phyloP scores from a whole-genome alignment of 176 grass and related monocot species.

The Aegilops bicornis region DNA sequence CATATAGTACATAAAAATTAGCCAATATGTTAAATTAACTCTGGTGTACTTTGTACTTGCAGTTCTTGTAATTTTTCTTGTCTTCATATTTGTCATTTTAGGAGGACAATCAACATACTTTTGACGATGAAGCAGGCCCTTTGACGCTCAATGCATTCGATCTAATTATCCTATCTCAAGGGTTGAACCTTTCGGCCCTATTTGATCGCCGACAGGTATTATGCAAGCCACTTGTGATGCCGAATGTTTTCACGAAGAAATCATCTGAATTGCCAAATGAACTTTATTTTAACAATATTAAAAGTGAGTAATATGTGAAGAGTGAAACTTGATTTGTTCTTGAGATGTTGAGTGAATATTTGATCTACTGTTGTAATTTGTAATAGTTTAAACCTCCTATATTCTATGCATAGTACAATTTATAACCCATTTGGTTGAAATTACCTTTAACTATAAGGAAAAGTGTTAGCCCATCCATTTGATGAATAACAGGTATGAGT shows the following conservation, averaged over 20 bases:
- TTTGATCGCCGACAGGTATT: slow-evolving; percentile 88
- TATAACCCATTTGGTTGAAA: background rate
- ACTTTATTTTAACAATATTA: slow-evolving; percentile 28
- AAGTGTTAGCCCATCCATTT: slow-evolving; percentile 21
- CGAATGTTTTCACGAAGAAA: background rate
- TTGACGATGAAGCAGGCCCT: slow-evolving; percentile 69
- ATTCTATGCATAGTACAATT: background rate
- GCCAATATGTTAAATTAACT: slow-evolving; percentile 1
- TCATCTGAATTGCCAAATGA: background rate
- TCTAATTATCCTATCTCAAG: slow-evolving; percentile 89
- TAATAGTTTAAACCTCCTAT: slow-evolving; percentile 1
- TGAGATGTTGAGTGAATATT: background rate
- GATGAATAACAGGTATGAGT: background rate
- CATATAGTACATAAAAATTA: background rate
- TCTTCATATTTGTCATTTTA: slow-evolving; percentile 41
- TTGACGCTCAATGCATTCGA: slow-evolving; percentile 97
- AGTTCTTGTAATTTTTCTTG: background rate
- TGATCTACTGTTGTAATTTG: background rate
- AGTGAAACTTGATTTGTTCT: background rate
- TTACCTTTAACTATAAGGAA: slow-evolving; percentile 2
- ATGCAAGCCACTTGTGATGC: slow-evolving; percentile 9
- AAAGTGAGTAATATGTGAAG: background rate
- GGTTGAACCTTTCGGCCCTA: slow-evolving; percentile 80
- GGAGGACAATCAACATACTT: slow-evolving; percentile 53
- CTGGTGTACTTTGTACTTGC: background rate